These are phyloP conservation scores for Yamadazyma mexicana DNA, from an alignment of 1,139 yeast genomes.

Conservation along the genomic window DNA sequence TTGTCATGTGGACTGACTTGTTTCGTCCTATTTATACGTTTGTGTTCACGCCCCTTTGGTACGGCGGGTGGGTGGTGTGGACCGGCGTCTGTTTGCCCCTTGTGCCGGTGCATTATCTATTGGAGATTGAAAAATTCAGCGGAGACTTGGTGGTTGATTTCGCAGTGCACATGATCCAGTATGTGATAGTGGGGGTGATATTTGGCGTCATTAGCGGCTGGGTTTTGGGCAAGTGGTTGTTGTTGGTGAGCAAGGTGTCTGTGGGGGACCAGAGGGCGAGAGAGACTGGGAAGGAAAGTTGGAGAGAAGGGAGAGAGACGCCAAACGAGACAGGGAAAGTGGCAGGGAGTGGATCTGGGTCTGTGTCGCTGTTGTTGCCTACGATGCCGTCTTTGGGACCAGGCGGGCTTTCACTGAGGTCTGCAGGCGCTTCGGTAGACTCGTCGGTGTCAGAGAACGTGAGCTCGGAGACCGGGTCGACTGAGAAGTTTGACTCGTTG, in stretches of 20 bases:
- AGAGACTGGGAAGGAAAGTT: neutral
- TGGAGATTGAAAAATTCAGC: slow-evolving; percentile 15
- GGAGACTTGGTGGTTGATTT: slow-evolving; percentile 8
- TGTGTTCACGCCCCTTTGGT: slow-evolving; percentile 11
- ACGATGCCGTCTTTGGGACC: too few relatives aligned
- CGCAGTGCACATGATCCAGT: slow-evolving; percentile 18
- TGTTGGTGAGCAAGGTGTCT: neutral
- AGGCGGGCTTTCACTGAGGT: too few relatives aligned
- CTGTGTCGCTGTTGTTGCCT: neutral
- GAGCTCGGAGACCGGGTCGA: neutral
- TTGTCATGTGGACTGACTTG: neutral
- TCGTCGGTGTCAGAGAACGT: neutral
- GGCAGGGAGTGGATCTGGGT: too few relatives aligned
- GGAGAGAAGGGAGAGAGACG: neutral
- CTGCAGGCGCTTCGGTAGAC: too few relatives aligned
- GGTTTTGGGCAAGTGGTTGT: slow-evolving; percentile 5
- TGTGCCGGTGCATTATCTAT: slow-evolving; percentile 19
- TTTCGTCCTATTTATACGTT: slow-evolving; percentile 2
- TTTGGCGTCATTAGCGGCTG: slow-evolving; percentile 18
- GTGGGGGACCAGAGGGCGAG: neutral
- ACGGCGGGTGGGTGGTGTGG: slow-evolving; percentile 1
- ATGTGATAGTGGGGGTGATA: slow-evolving; percentile 22
- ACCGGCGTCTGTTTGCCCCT: slow-evolving; percentile 20
- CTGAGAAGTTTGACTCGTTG: slow-evolving; percentile 6
- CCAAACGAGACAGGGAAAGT: too few relatives aligned